Percentiles rank a stretch among this genome's conserved stretches.
These are phyloP conservation scores for Oemleria cerasiformis DNA, from an alignment of 306 rosid species.

Conservation along the genomic window DNA sequence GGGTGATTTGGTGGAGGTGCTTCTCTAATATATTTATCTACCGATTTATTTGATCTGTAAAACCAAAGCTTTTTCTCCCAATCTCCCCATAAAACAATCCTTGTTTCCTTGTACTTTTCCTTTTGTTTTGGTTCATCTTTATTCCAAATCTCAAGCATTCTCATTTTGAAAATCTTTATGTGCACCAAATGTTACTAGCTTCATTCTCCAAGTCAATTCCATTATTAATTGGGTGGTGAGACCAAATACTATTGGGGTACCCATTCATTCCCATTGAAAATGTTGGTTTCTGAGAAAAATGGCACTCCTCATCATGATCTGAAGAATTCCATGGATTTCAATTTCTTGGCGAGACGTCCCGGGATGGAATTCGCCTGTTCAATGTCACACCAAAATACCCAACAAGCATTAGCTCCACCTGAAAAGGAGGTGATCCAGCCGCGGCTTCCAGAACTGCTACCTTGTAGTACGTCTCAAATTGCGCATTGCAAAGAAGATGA, in stretches of 20 bases:
- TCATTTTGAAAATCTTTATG: neutral
- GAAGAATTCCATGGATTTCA: constrained; percentile 30
- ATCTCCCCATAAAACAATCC: neutral
- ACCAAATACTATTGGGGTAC: neutral
- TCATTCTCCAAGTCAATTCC: constrained; percentile 8
- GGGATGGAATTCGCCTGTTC: neutral
- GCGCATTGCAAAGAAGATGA: neutral
- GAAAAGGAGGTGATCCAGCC: too few relatives aligned
- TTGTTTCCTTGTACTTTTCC: constrained; percentile 12
- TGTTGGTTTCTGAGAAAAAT: constrained; percentile 41
- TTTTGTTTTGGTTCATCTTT: neutral
- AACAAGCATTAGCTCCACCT: too few relatives aligned
- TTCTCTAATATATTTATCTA: neutral
- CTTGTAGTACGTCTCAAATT: constrained; percentile 3
- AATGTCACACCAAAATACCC: too few relatives aligned
- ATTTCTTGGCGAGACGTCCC: constrained; percentile 22
- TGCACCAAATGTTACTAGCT: constrained; percentile 6
- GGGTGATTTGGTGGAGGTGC: constrained; percentile 9
- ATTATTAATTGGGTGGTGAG: constrained; percentile 25
- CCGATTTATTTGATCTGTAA: constrained; percentile 6
- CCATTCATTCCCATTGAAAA: constrained; percentile 24
- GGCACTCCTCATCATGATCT: neutral
- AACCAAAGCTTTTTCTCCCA: neutral
- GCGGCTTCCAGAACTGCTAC: too few relatives aligned
- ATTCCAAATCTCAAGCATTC: neutral